Conservation (phyloP, 139 green algal genomes). For the Zygnema circumcarinatum region DNA sequence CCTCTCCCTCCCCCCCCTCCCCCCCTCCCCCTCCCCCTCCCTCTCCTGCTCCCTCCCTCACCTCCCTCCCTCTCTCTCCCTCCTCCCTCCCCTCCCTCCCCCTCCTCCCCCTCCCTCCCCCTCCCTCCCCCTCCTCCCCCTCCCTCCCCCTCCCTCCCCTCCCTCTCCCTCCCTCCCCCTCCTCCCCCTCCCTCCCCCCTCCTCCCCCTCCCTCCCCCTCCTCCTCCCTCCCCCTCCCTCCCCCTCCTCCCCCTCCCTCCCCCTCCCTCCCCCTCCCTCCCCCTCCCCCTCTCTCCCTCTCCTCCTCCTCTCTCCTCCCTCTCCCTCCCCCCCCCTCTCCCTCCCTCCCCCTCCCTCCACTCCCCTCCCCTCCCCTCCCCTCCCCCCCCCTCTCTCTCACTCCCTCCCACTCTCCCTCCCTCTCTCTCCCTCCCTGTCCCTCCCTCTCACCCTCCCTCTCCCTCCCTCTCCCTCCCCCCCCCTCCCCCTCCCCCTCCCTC, state of each 20-base stretch:
- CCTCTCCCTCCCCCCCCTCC: too few species aligned
- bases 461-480: too few species aligned
- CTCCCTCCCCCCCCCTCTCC: background rate
- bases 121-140: too few species aligned
- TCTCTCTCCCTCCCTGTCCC: background rate
- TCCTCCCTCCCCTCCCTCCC: background rate
- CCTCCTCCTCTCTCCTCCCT: background rate
- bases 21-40: too few species aligned
- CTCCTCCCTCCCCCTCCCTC: too few species aligned
- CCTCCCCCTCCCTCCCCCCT: too few species aligned
- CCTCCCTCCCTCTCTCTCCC: background rate
- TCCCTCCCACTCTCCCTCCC: background rate
- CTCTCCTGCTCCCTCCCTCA: too few species aligned
- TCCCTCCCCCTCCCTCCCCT: too few species aligned
- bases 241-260: too few species aligned
- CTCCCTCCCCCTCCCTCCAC: background rate
- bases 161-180: too few species aligned
- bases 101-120: background rate
- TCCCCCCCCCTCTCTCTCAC: background rate
- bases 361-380: background rate
- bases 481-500: too few species aligned
- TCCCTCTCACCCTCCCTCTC: background rate
- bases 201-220: too few species aligned
- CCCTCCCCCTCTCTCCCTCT: background rate
- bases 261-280: background rate